Conservation (phyloP, 2,329 filamentous ascomycete genomes). For the Gremmenia infestans region DNA sequence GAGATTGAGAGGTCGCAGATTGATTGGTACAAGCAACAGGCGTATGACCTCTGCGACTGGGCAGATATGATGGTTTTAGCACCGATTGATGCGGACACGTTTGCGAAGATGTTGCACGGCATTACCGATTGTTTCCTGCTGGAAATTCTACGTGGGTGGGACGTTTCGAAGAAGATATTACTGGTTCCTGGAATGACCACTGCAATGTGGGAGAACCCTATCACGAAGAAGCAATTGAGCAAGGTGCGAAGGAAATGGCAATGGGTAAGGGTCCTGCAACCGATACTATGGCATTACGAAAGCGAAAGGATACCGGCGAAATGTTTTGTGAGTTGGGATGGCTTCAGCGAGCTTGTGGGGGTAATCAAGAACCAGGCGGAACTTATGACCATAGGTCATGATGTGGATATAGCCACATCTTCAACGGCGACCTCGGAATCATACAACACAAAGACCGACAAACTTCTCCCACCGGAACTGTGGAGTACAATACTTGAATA, state of each 20-base stretch:
- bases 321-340: slow-evolving; percentile 55
- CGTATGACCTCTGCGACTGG: slow-evolving; percentile 73
- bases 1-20: slow-evolving; percentile 30
- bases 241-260: slow-evolving; percentile 81
- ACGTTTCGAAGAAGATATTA: slow-evolving; percentile 77
- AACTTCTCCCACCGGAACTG: slow-evolving; percentile 71
- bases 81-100: slow-evolving; percentile 76
- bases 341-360: slow-evolving; percentile 65
- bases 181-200: slow-evolving; percentile 85
- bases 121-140: slow-evolving; percentile 76
- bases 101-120: slow-evolving; percentile 84
- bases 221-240: slow-evolving; percentile 80
- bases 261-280: slow-evolving; percentile 77
- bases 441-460: slow-evolving; percentile 35
- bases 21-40: slow-evolving; percentile 49
- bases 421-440: slow-evolving; percentile 38
- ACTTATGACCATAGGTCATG: slow-evolving; percentile 66
- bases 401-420: slow-evolving; percentile 44
- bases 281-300: slow-evolving; percentile 78
- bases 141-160: slow-evolving; percentile 80
- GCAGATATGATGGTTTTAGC: slow-evolving; percentile 80
- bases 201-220: slow-evolving; percentile 84
- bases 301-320: slow-evolving; percentile 45
- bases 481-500: slow-evolving; percentile 86
- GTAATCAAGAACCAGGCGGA: slow-evolving; percentile 75